Conservation (phyloP, 805 yeast genomes). For the Dipodascus geniculatus region DNA sequence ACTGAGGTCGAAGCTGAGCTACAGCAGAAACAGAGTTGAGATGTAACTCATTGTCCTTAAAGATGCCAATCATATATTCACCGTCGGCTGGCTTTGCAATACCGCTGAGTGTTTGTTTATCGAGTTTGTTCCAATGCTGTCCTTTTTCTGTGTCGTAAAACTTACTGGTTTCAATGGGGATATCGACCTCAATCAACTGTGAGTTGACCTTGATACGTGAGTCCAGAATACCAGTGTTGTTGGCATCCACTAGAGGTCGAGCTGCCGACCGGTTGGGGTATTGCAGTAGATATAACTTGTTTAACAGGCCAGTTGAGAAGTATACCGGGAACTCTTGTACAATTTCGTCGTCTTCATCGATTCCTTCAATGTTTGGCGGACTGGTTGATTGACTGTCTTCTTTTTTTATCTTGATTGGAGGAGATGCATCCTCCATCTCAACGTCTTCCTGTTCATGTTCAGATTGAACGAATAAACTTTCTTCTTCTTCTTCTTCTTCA, state of each 20-base stretch:
- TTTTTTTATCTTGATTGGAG: background rate
- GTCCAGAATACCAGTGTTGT: constrained; percentile 29
- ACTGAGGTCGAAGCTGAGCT: constrained; percentile 71
- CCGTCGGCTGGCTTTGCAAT: constrained; percentile 34
- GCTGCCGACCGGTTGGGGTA: constrained; percentile 46
- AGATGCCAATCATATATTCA: constrained; percentile 28
- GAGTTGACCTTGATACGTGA: constrained; percentile 51
- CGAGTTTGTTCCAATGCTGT: constrained; percentile 51
- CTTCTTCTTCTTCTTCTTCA: constrained; percentile 11
- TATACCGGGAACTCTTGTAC: constrained; percentile 49
- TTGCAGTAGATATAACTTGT: constrained; percentile 37
- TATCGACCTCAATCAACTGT: constrained; percentile 58
- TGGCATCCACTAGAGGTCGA: constrained; percentile 28
- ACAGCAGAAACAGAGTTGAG: constrained; percentile 54
- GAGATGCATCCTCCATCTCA: constrained; percentile 2
- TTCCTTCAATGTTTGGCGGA: background rate
- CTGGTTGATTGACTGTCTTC: background rate
- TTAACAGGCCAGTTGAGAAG: constrained; percentile 23
- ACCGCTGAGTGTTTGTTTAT: constrained; percentile 57
- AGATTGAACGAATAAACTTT: constrained; percentile 11
- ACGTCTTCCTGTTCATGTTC: constrained; percentile 13
- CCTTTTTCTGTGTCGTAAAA: constrained; percentile 59
- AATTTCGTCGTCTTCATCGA: constrained; percentile 44
- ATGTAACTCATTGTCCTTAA: constrained; percentile 41
- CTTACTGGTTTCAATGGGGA: constrained; percentile 56